Evolutionary conservation across 257 asterid genomes (phyloP).

Genomic region (Gardenia jasminoides): DNA sequence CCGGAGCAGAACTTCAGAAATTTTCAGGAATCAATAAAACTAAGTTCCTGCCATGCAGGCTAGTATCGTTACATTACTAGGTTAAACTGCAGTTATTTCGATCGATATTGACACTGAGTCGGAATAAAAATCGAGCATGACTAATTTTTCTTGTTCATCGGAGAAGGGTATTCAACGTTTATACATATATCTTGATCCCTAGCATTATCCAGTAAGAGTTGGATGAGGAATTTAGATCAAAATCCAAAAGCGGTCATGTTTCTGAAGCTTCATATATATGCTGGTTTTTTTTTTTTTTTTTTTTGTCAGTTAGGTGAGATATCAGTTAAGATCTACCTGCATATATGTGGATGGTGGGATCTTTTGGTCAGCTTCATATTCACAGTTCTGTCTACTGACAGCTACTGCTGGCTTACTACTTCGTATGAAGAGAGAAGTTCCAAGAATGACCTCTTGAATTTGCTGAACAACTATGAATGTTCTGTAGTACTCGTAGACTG

Average conservation of each 20-base stretch:
- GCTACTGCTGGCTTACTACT: background rate
- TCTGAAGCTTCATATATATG: background rate
- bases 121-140: background rate
- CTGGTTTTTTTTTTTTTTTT: background rate
- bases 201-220: background rate
- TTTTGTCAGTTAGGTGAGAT: background rate
- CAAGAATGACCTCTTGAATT: background rate
- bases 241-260: background rate
- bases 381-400: background rate
- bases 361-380: no score
- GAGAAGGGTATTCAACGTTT: background rate
- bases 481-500: background rate
- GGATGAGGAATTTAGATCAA: background rate
- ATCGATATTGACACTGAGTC: background rate
- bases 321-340: no score
- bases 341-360: no score
- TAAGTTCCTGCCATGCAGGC: no score
- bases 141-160: background rate
- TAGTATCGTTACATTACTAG: background rate
- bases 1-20: background rate
- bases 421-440: background rate
- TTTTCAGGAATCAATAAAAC: background rate
- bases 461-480: background rate
- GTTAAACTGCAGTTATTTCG: background rate
- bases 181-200: background rate